Conservation (phyloP, 1,284 basidiomycete genomes). For the Lentinula novae-zelandiae region DNA sequence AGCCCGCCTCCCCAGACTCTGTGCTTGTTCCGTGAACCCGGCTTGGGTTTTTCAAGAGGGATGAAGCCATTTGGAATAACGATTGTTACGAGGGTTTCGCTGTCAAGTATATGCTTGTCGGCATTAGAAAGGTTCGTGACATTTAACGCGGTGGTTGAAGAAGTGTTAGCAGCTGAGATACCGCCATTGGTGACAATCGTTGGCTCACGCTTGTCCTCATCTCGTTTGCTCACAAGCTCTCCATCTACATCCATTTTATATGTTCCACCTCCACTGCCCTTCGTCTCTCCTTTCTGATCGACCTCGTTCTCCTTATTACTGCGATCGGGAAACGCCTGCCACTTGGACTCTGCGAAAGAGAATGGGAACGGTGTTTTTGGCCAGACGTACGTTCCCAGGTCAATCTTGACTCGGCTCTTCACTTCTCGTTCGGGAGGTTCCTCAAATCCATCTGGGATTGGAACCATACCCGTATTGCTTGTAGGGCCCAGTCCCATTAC, state of each 20-base stretch:
- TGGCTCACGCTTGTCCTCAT: neutral
- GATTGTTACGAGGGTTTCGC: constrained; percentile 58
- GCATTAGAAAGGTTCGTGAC: neutral
- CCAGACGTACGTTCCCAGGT: constrained; percentile 66
- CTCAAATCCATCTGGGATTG: neutral
- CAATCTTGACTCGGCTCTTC: constrained; percentile 33
- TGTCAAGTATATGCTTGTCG: constrained; percentile 27
- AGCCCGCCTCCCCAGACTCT: constrained; percentile 69
- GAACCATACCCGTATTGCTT: neutral
- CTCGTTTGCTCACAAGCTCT: neutral
- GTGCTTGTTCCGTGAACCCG: constrained; percentile 25
- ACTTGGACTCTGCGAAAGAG: constrained; percentile 30
- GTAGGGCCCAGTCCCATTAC: too few species aligned
- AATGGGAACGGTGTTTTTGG: constrained; percentile 51
- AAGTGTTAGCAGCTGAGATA: neutral
- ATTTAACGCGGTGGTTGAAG: neutral
- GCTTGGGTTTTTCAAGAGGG: constrained; percentile 43
- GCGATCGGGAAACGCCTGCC: constrained; percentile 3
- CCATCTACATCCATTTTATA: constrained; percentile 8
- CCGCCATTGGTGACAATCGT: neutral
- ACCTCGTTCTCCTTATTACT: constrained; percentile 21
- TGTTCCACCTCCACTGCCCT: neutral
- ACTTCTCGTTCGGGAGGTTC: constrained; percentile 22
- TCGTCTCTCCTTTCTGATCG: constrained; percentile 15
- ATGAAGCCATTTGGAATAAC: constrained; percentile 58